Evolutionary conservation across 2,329 filamentous ascomycete species (phyloP).

Genomic region (Microsporum canis): DNA sequence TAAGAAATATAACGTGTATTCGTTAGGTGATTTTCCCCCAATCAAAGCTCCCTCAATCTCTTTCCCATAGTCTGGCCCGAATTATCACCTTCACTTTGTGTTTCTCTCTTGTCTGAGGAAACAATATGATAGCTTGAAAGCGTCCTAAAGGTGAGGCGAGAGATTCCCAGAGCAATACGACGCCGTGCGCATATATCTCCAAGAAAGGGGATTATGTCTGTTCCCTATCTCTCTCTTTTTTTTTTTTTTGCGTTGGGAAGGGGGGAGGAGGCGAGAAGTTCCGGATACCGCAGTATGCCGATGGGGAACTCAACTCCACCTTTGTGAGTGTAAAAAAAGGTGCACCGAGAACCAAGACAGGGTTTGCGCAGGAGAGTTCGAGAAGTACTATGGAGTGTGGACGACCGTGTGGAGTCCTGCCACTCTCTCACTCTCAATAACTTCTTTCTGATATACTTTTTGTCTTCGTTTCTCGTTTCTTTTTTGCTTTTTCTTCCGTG

Average conservation of each 20-base stretch:
- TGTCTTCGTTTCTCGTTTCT: not conserved
- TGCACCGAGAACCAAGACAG: not conserved
- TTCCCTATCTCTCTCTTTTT: not conserved
- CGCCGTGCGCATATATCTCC: not conserved
- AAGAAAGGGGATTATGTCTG: not conserved
- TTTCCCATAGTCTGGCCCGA: not conserved
- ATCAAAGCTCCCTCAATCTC: not conserved
- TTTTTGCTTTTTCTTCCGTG: not conserved
- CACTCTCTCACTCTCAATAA: conserved; percentile 3
- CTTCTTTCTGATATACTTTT: conserved; percentile 2
- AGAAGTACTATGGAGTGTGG: not conserved
- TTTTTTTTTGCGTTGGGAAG: not conserved
- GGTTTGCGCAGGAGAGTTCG: conserved; percentile 1
- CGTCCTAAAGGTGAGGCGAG: not conserved
- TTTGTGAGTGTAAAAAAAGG: conserved; percentile 2
- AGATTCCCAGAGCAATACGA: not conserved
- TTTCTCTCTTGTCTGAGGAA: not conserved
- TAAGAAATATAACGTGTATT: not conserved
- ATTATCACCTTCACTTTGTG: not conserved
- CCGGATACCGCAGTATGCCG: conserved; percentile 4
- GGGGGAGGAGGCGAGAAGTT: conserved; percentile 1
- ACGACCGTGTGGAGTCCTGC: conserved; percentile 2
- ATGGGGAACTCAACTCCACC: not conserved
- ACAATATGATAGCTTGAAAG: not conserved
- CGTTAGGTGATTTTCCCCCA: not conserved